These are phyloP conservation scores for Pichia sorboxylosa DNA, from an alignment of 1,139 yeast species.

Conservation along the genomic window DNA sequence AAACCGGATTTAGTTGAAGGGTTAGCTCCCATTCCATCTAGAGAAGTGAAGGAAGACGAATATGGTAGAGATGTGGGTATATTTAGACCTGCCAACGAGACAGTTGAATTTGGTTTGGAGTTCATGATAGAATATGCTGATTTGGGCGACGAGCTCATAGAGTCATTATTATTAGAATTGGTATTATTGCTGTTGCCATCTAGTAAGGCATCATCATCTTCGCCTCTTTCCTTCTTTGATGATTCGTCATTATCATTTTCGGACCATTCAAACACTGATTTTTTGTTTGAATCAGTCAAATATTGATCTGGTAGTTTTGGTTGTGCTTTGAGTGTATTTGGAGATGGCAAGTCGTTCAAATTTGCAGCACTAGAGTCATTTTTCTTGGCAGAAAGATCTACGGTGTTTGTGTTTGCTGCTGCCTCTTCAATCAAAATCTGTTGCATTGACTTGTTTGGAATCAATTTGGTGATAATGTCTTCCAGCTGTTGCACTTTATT, in stretches of 20 bases:
- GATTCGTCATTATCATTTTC: slow-evolving; percentile 22
- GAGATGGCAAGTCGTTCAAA: background rate
- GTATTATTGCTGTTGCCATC: background rate
- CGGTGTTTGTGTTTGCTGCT: background rate
- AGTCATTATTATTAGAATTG: background rate
- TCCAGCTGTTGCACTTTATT: slow-evolving; percentile 47
- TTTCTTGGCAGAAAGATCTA: background rate
- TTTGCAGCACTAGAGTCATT: background rate
- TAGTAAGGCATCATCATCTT: slow-evolving; percentile 1
- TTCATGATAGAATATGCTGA: slow-evolving; percentile 9
- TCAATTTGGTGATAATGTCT: slow-evolving; percentile 33
- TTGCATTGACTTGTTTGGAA: slow-evolving; percentile 32
- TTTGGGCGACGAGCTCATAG: slow-evolving; percentile 8
- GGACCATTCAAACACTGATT: slow-evolving; percentile 43
- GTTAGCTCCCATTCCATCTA: slow-evolving; percentile 25
- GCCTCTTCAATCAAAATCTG: slow-evolving; percentile 9
- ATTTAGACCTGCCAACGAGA: slow-evolving; percentile 1
- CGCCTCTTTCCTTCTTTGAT: no score
- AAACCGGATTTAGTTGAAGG: slow-evolving; percentile 40
- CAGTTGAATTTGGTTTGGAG: slow-evolving; percentile 6
- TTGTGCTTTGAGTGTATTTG: slow-evolving; percentile 6
- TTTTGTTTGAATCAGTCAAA: slow-evolving; percentile 26
- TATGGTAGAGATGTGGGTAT: slow-evolving; percentile 11
- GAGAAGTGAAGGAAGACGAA: slow-evolving; percentile 14
- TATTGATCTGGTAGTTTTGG: slow-evolving; percentile 28